Evolutionary conservation across 805 yeast genomes (phyloP).

Genomic region (Metschnikowia peoriensis): DNA sequence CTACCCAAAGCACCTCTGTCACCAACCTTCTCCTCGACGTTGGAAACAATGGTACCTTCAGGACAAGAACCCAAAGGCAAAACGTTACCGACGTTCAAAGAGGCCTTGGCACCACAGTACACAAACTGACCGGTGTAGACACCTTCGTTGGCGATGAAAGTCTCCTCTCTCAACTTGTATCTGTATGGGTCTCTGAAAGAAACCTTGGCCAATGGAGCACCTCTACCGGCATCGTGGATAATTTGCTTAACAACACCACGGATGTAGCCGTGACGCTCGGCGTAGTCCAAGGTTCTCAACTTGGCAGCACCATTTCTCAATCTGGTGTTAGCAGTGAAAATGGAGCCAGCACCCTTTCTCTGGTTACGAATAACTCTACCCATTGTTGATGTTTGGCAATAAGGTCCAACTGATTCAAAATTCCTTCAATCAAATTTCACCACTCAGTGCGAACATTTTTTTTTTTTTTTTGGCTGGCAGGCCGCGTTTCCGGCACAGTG

Average conservation of each 20-base stretch:
- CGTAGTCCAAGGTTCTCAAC: slow-evolving; percentile 97
- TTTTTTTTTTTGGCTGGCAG: slow-evolving; percentile 11
- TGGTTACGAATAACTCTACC: slow-evolving; percentile 99
- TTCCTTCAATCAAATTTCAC: slow-evolving; percentile 11
- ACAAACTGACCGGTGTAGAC: slow-evolving; percentile 99
- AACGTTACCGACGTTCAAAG: slow-evolving; percentile 94
- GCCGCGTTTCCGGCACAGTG: slow-evolving; percentile 16
- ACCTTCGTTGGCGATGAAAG: slow-evolving; percentile 99
- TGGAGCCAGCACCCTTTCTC: slow-evolving; percentile 99
- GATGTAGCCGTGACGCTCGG: slow-evolving; percentile 99
- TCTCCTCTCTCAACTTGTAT: slow-evolving; percentile 97
- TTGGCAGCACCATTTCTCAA: slow-evolving; percentile 99
- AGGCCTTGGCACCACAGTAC: slow-evolving; percentile 98
- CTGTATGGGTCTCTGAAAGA: slow-evolving; percentile 86
- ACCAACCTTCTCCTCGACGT: slow-evolving; percentile 98
- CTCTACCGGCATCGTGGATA: slow-evolving; percentile 99
- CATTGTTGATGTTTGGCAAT: slow-evolving; percentile 21
- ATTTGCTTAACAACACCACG: slow-evolving; percentile 99
- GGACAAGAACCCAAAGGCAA: slow-evolving; percentile 96
- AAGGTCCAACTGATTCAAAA: slow-evolving; percentile 9
- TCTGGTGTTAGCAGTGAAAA: slow-evolving; percentile 99
- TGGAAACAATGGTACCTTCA: slow-evolving; percentile 98
- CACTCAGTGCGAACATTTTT: slow-evolving; percentile 13
- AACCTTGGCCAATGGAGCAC: slow-evolving; percentile 99
- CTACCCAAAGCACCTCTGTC: slow-evolving; percentile 99